Conservation (phyloP, 495 filamentous ascomycete species). For the Penicillium pancosmium region DNA sequence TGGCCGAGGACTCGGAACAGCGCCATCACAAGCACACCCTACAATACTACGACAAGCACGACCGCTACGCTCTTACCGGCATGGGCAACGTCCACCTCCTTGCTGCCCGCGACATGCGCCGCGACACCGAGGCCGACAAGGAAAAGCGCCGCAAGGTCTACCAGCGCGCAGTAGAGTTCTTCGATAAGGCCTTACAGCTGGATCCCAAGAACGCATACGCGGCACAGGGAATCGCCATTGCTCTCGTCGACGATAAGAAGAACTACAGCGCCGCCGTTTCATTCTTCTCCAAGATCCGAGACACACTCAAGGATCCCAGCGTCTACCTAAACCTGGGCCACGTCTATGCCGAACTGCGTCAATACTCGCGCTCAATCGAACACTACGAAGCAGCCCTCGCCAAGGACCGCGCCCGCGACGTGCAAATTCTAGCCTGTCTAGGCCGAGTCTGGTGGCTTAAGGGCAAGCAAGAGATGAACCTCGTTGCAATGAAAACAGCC, state of each 20-base stretch:
- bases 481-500: constrained; percentile 80
- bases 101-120: constrained; percentile 88
- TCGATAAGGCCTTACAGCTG: constrained; percentile 92
- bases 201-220: constrained; percentile 94
- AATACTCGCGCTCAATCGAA: constrained; percentile 88
- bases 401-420: constrained; percentile 78
- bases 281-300: constrained; percentile 84
- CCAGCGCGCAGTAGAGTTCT: constrained; percentile 92
- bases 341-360: constrained; percentile 83
- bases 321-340: constrained; percentile 93
- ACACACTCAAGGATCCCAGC: constrained; percentile 82
- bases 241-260: constrained; percentile 89
- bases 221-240: constrained; percentile 93
- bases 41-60: constrained; percentile 93
- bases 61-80: constrained; percentile 87
- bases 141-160: constrained; percentile 86
- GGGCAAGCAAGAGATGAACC: constrained; percentile 76
- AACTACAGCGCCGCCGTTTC: constrained; percentile 78
- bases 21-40: constrained; percentile 95
- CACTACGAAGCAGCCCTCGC: constrained; percentile 86
- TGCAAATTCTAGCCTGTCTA: constrained; percentile 83
- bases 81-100: constrained; percentile 94
- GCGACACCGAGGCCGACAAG: constrained; percentile 85
- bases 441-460: constrained; percentile 91
- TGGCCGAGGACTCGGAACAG: constrained; percentile 87